These are phyloP conservation scores for Aspergillus sp. DNA, from an alignment of 2,329 filamentous ascomycete genomes.

Conservation along the genomic window DNA sequence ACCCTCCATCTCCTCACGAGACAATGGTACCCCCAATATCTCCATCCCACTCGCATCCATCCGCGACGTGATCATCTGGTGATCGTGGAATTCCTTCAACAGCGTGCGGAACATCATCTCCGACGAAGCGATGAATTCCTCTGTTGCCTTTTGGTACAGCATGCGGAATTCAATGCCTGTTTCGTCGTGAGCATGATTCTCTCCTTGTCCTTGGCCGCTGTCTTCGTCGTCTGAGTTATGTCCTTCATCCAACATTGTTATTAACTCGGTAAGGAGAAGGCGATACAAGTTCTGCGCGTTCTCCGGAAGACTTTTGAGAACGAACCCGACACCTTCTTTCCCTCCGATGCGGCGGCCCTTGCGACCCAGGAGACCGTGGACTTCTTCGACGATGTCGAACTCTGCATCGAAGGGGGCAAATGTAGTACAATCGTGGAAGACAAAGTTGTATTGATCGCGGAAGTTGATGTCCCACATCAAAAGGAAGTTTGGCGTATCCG, in stretches of 20 bases:
- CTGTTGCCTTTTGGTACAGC: slow-evolving; percentile 89
- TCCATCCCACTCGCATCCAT: slow-evolving; percentile 84
- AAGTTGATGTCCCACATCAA: slow-evolving; percentile 83
- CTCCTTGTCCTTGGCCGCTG: slow-evolving; percentile 20
- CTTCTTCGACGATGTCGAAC: slow-evolving; percentile 79
- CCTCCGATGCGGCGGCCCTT: slow-evolving; percentile 74
- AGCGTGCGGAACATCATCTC: slow-evolving; percentile 93
- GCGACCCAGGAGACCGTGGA: slow-evolving; percentile 78
- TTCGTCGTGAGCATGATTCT: slow-evolving; percentile 25
- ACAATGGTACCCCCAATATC: slow-evolving; percentile 75
- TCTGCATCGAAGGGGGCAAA: slow-evolving; percentile 69
- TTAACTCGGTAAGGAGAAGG: slow-evolving; percentile 74
- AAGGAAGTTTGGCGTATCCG: slow-evolving; percentile 80
- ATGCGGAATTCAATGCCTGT: slow-evolving; percentile 80
- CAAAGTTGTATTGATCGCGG: slow-evolving; percentile 74
- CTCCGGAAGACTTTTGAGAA: slow-evolving; percentile 81
- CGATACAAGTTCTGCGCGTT: slow-evolving; percentile 85
- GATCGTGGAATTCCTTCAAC: slow-evolving; percentile 95
- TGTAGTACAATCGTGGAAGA: slow-evolving; percentile 92
- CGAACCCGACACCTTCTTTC: slow-evolving; percentile 85
- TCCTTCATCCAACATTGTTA: slow-evolving; percentile 58
- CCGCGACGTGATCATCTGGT: slow-evolving; percentile 89
- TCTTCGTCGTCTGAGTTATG: slow-evolving; percentile 45
- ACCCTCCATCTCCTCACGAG: slow-evolving; percentile 79
- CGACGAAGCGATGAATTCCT: slow-evolving; percentile 94